Base-by-base conservation (phyloP, 2,329 filamentous ascomycete genomes). In the Calonectria hongkongensis region DNA sequence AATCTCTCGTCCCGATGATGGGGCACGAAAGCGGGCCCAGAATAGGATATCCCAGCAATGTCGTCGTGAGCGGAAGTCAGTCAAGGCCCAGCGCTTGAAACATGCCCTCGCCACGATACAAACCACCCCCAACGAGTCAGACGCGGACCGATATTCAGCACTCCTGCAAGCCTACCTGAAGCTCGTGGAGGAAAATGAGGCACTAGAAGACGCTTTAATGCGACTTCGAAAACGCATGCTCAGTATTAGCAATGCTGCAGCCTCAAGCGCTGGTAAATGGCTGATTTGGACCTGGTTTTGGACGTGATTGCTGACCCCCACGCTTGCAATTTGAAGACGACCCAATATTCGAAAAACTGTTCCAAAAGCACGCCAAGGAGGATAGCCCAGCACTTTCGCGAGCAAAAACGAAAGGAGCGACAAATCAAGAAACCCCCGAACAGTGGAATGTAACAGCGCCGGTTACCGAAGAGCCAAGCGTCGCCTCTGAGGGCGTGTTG, bases 31-130 rank as follows among this genome's bases (percentile, higher is more conserved):
- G 8, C 50, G 50, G 16, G 50, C 50, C 27, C 50, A 54, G 6
- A 28, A 54, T 12, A 27, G 50, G 3, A 54, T 54, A n/a, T 54
- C 50, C 10, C 50, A 54, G n/a, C 18, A 54, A 33, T 54, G 50
- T n/a, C 50, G 50, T 2, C 50, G 50, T n/a, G 50, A 54, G 50
- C 50, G 50, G 16, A 54, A 18, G n/a, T 54, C 28, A 33, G 50
- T 18, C 8, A 21, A 27, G 10, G 33, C 33, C 3, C 25, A 28
- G 15, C 27, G n/a, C 28, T n/a, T 54, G 28, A 18, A 54, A 27
- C 50, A n/a, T 8, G 16, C 50, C n/a, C 16, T 54, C 2, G 15
- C 28, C 8, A n/a, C 50, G 16, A 27, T 54, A 18, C 27, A 54
- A 33, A 30, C 50, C 28, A 33, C 30, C 10, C 12, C 50, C 6